These are phyloP conservation scores for Camellia sinensis DNA, from an alignment of 148 eudicot genomes.

Conservation along the genomic window DNA sequence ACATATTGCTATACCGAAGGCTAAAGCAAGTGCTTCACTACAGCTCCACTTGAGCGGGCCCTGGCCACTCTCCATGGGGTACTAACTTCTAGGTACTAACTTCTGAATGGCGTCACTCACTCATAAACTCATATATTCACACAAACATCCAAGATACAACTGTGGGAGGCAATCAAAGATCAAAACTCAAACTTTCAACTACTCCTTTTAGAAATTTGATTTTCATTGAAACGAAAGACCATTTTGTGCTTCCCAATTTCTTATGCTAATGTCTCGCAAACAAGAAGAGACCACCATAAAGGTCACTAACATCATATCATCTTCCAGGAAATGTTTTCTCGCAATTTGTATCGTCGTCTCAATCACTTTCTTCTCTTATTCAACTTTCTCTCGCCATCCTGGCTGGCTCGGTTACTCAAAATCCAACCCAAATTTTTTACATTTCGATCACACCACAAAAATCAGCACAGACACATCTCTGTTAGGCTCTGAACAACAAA, in stretches of 20 bases:
- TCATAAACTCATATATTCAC: too few relatives aligned
- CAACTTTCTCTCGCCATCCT: constrained; percentile 1
- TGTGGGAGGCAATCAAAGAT: neutral
- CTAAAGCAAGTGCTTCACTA: too few relatives aligned
- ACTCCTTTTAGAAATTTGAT: neutral
- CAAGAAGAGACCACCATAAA: constrained; percentile 1
- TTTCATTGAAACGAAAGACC: neutral
- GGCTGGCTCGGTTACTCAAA: constrained; percentile 16
- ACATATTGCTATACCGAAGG: too few relatives aligned
- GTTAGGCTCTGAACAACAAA: neutral
- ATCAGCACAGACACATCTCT: too few relatives aligned
- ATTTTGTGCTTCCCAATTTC: neutral
- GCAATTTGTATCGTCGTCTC: constrained; percentile 24
- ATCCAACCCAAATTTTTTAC: neutral
- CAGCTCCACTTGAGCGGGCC: too few relatives aligned
- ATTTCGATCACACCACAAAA: too few relatives aligned
- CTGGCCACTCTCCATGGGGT: too few relatives aligned
- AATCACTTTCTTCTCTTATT: constrained; percentile 20
- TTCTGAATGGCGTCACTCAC: too few relatives aligned
- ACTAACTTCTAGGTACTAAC: too few relatives aligned
- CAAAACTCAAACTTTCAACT: neutral
- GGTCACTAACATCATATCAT: constrained; percentile 1
- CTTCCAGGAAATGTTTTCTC: constrained; percentile 25
- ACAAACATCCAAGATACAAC: too few relatives aligned
- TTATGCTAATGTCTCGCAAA: neutral